Evolutionary conservation across 176 grass and related monocot genomes (phyloP).

Genomic region (Panicum miliaceum): DNA sequence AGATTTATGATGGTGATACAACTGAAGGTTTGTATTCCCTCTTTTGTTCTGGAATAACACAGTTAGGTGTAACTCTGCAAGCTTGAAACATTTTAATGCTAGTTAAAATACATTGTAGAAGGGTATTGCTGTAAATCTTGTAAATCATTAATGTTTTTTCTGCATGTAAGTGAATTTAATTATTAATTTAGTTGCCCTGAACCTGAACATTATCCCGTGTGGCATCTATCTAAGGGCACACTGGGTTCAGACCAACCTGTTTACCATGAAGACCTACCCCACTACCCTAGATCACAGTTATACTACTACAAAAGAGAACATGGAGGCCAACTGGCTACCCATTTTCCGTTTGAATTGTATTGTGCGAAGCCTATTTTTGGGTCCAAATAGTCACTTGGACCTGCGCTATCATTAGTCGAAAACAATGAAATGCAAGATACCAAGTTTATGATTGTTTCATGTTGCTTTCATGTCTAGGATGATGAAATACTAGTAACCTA

Average conservation of each 20-base stretch:
- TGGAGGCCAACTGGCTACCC: neutral
- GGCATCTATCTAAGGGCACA: neutral
- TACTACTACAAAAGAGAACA: neutral
- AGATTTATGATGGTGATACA: slow-evolving; percentile 75
- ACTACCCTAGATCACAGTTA: neutral
- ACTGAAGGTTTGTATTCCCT: slow-evolving; percentile 66
- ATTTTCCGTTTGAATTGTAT: neutral
- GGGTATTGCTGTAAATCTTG: neutral
- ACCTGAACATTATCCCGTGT: neutral
- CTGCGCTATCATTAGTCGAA: neutral
- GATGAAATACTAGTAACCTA: neutral
- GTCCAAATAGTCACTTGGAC: neutral
- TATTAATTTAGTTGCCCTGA: neutral
- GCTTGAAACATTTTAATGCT: neutral
- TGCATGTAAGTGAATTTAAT: neutral
- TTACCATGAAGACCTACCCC: neutral
- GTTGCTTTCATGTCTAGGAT: slow-evolving; percentile 13
- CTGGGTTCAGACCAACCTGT: neutral
- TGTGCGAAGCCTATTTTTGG: neutral
- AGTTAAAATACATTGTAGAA: neutral
- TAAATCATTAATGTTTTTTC: slow-evolving; percentile 5
- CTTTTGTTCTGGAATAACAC: slow-evolving; percentile 4
- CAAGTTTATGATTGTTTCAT: neutral
- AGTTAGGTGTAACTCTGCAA: neutral
- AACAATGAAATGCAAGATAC: slow-evolving; percentile 15